phyloP scores from a whole-genome alignment of 2,329 filamentous ascomycete species.

The Diaporthe citri region DNA sequence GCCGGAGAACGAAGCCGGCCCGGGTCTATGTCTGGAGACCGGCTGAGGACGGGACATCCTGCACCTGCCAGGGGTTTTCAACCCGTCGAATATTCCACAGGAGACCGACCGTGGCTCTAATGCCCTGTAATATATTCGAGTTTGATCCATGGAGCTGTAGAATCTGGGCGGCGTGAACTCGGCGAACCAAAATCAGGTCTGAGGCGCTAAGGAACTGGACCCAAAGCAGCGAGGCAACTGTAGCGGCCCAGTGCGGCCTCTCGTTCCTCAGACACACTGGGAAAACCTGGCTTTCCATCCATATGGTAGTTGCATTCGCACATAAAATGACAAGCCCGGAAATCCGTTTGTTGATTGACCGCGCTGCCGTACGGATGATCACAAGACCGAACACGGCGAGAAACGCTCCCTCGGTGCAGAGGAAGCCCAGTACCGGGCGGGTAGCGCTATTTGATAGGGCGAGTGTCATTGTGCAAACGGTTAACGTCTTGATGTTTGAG shows the following conservation, averaged over 20 bases:
- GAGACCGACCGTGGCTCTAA: background rate
- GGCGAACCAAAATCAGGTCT: slow-evolving; percentile 1
- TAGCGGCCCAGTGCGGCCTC: slow-evolving; percentile 29
- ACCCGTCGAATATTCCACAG: slow-evolving; percentile 13
- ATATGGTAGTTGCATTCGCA: background rate
- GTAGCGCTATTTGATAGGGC: background rate
- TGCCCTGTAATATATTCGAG: too few relatives aligned
- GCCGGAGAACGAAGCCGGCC: background rate
- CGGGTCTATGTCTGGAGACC: background rate
- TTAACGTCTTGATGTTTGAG: background rate
- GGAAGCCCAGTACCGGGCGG: background rate
- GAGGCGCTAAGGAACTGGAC: slow-evolving; percentile 31
- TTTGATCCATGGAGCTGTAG: background rate
- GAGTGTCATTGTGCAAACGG: background rate
- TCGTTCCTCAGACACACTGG: background rate
- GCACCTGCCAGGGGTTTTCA: slow-evolving; percentile 16
- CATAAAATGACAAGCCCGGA: background rate
- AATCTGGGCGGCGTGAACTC: slow-evolving; percentile 3
- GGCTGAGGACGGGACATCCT: background rate
- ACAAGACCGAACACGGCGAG: background rate
- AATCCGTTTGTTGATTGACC: background rate
- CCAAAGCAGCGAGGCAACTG: slow-evolving; percentile 24
- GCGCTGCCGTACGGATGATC: background rate
- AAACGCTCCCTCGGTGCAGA: background rate
- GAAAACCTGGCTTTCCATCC: background rate